phyloP scores from a whole-genome alignment of 139 green algal genomes.

The Trebouxia sp. region DNA sequence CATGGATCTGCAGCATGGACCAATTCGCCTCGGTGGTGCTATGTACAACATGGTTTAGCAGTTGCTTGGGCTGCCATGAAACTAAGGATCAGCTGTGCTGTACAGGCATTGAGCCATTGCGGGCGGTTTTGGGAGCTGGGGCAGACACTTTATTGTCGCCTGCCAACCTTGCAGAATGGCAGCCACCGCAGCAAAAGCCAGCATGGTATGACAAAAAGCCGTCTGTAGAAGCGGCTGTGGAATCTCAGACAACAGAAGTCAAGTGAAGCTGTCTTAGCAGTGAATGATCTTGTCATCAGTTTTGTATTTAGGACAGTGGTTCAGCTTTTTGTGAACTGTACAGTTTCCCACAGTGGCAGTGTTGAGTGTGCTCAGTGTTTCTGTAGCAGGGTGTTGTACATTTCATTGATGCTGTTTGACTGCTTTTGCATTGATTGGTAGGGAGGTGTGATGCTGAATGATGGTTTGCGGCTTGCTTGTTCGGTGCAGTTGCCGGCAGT shows the following conservation, averaged over 20 bases:
- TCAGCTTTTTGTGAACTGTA: too few species aligned
- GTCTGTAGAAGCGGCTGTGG: neutral
- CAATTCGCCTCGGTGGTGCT: neutral
- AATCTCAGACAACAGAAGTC: conserved; percentile 12
- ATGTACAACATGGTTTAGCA: neutral
- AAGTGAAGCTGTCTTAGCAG: neutral
- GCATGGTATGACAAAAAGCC: conserved; percentile 15
- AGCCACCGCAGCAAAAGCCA: neutral
- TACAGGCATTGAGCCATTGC: conserved; percentile 18
- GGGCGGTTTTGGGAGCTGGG: neutral
- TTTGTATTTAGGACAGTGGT: too few species aligned
- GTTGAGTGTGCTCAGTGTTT: too few species aligned
- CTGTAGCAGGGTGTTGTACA: too few species aligned
- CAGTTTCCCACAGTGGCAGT: too few species aligned
- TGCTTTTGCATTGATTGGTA: too few species aligned
- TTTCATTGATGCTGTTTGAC: too few species aligned
- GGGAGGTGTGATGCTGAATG: too few species aligned
- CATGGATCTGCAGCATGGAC: too few species aligned
- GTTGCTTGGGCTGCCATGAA: neutral
- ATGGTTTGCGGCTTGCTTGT: too few species aligned
- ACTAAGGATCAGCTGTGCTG: neutral
- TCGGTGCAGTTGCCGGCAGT: too few species aligned
- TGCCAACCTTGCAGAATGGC: conserved; percentile 1
- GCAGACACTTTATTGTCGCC: conserved; percentile 2
- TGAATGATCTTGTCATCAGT: too few species aligned